Evolutionary conservation across 257 asterid species (phyloP).

Genomic region (Nicotiana knightiana): DNA sequence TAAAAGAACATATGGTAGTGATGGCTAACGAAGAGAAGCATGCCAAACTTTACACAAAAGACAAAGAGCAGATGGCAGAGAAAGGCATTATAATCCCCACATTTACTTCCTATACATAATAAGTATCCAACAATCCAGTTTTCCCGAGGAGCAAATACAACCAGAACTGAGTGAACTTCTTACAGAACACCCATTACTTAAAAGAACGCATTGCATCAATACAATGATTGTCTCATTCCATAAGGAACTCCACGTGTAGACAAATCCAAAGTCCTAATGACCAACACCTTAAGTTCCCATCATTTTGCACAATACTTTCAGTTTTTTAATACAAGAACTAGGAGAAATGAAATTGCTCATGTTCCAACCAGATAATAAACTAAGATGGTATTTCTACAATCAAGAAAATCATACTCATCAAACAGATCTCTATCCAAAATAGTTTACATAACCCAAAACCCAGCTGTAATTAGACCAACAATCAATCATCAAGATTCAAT

Average conservation of each 20-base stretch:
- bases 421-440: constrained; percentile 10
- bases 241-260: no score
- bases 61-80: background rate
- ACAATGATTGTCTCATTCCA: background rate
- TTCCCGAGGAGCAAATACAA: background rate
- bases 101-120: background rate
- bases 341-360: background rate
- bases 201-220: background rate
- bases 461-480: background rate
- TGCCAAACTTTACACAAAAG: background rate
- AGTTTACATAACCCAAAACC: constrained; percentile 8
- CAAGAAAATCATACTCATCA: background rate
- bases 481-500: background rate
- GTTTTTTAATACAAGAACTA: background rate
- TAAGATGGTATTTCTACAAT: background rate
- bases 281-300: background rate
- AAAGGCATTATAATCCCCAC: background rate
- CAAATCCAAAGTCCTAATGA: no score
- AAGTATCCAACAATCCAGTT: background rate
- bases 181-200: background rate
- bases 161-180: background rate
- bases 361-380: background rate
- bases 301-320: background rate
- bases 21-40: background rate
- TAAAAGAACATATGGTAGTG: background rate